Base-by-base conservation (phyloP, 1,284 basidiomycete species). In the Leccinum angustisporum region DNA sequence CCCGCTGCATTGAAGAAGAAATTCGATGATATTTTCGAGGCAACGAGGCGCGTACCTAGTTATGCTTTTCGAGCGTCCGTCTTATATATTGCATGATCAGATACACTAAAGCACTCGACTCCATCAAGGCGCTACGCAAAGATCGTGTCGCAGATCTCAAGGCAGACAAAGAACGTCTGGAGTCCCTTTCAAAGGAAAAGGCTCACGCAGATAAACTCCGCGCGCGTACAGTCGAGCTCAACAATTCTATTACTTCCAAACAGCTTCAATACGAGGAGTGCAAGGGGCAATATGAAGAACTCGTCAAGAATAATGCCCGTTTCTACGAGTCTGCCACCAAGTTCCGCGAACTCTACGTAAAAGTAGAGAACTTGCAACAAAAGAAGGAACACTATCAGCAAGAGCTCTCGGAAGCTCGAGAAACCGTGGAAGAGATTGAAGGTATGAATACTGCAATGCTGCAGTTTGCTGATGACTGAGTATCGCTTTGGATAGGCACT, bases 1-100 rank as follows among this genome's bases (percentile, higher is more conserved):
- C 92, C 97, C 0, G 81, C 93, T 1, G 85, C 87, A 1, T 78
- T 99, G 48, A 99, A 99, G 82, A 98, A 98, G 83, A 97, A 97
- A 75, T 98, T 97, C 66, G 97, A 99, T 70, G 97, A 99, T 71
- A 99, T 99, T 66, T 99, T 99, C 68, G 97, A 99, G 75, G 97
- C 97, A 1, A 99, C 97, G 2, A 91, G 91, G 93, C 94, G 61
- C 58, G 69, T 66, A 6, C 3, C 54, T 25, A 10, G 7, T 50
- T 27, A 38, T 16, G 1, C 0, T 18, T n/a, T 27, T 9, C 2
- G 30, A 33, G 10, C 4, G 0, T 38, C 21, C 25, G 13, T 9
- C n/a, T 14, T 46, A 2, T 40, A 1, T 27, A 48, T 9, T 13
- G 11, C 43, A 48, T 21, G 11, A 34, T 5, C 51, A 96, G 94